Evolutionary conservation across 2,329 filamentous ascomycete species (phyloP), one percentile per base, ranked within the genome.

Genomic region (Cytospora leucostoma): DNA sequence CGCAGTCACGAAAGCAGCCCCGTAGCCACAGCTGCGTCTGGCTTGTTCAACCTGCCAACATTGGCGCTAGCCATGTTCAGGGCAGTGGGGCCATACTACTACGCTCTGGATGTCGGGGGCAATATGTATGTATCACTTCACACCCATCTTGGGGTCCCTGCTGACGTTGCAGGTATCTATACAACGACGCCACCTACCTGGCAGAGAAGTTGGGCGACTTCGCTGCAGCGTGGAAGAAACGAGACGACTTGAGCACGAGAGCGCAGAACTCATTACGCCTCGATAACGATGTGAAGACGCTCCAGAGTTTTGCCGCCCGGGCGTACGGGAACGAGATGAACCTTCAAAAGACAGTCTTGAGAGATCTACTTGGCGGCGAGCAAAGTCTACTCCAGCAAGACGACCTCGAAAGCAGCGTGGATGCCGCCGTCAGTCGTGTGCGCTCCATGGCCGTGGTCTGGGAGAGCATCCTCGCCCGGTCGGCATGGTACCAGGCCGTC

Each of bases 21-120:
- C 0, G 86, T 94, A 57, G 83, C 87, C 1, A 79, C 88, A 13
- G 89, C 89, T 5, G 89, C 88, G 0, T 79, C 84, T 8, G 90
- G 88, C 0, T 78, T 95, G 0, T 92, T 92, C 70, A 83, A 82
- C 40, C 76, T 95, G 4, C 91, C 91, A 1, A 89, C 87, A 0
- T 83, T 92, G 19, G 82, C 88, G 1, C 78, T 95, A 51, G 90
- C 90, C n/a, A 85, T 93, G 76, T 95, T 93, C 74, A 82, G 91
- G 56, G 90, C 91, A 4, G 86, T 92, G 2, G 89, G 91, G 6
- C 86, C 89, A 0, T 84, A 89, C 63, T 91, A 90, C 70, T 95
- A 95, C 72, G 80, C 85, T 0, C 78, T 84, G 15, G 80, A 86
- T 47, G 76, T 78, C 15, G 84, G 83, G 32, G 87, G 87, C 32